Evolutionary conservation across 1,139 yeast genomes (phyloP), one percentile per base, ranked within the genome.

Genomic region (Eremothecium sinecaudum): DNA sequence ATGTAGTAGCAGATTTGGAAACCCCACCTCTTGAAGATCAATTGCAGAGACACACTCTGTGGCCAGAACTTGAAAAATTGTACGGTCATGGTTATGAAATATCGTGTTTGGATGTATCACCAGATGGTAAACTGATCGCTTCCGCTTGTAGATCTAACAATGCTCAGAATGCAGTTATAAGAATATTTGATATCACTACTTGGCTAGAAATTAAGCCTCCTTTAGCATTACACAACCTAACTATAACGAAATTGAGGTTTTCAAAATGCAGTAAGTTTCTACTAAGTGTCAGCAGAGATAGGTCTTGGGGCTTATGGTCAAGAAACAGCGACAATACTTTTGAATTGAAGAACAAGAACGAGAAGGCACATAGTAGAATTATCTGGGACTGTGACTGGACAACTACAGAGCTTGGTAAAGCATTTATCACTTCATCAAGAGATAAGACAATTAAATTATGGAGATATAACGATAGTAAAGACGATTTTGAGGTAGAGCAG

Each of bases 1-100:
- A 71, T 28, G 27, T 52, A 32, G 42, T 51, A 8, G 36, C 68
- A 2, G 52, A 65, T 1, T 59, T 80, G 33, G 43, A 46, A 0
- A 53, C 61, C 1, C 94, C 94, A 4, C 96, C 96, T 1, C 61
- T 79, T 34, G 97, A 87, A 55, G 94, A 86, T 50, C 82, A 82
- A 42, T 66, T 92, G 24, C 98, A 92, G 57, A 69, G 97, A 49
- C 83, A 79, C 52, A 82, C 97, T 0, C 67, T 92, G 38, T 92
- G 92, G 77, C 98, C 98, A 0, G 99, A 92, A 54, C 62, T 79
- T 36, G 98, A 92, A 50, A 92, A 92, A 55, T 62, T 92, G 32
- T 92, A 90, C 51, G 98, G 98, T 0, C 99, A 92, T 57, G 99
- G 99, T 10, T 92, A 86, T 59, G 99, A 92, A 57, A 76, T 87